A percentile compares a stretch with the other conserved stretches of the same genome.
Conservation (phyloP, 1,284 basidiomycete species). For the Ceratobasidium sp. region DNA sequence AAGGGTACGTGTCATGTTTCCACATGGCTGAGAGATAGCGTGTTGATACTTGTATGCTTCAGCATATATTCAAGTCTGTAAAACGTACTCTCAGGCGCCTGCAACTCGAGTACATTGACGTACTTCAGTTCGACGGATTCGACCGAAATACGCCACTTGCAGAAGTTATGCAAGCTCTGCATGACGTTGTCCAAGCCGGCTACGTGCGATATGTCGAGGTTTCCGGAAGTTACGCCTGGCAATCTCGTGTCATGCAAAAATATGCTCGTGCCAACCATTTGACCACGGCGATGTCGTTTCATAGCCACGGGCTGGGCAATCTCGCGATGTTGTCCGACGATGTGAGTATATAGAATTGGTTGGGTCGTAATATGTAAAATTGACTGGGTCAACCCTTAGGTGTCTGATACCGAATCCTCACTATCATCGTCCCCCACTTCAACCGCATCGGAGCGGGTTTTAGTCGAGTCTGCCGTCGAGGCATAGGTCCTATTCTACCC, state of each 20-base stretch:
- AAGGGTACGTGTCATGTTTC: conserved; percentile 51
- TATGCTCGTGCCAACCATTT: conserved; percentile 22
- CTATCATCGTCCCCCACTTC: conserved; percentile 12
- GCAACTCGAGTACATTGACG: conserved; percentile 30
- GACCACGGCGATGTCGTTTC: conserved; percentile 26
- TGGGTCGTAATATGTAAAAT: neutral
- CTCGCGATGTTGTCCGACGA: neutral
- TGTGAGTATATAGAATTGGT: neutral
- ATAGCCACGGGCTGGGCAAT: neutral
- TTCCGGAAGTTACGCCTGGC: conserved; percentile 31
- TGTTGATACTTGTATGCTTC: conserved; percentile 48
- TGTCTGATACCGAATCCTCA: conserved; percentile 20
- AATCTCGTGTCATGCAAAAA: conserved; percentile 28
- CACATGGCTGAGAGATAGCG: conserved; percentile 48
- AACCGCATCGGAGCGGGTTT: neutral
- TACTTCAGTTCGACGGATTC: conserved; percentile 30
- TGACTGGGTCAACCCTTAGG: neutral
- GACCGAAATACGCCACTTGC: conserved; percentile 31
- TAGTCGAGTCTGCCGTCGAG: neutral
- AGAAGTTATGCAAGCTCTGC: conserved; percentile 29
- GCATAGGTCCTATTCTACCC: neutral
- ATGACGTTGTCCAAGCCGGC: conserved; percentile 31
- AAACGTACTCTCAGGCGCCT: conserved; percentile 26
- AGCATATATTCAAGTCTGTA: conserved; percentile 42
- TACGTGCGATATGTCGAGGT: conserved; percentile 39